These are phyloP conservation scores for Solanum boliviense DNA, from an alignment of 257 asterid species.

Conservation along the genomic window DNA sequence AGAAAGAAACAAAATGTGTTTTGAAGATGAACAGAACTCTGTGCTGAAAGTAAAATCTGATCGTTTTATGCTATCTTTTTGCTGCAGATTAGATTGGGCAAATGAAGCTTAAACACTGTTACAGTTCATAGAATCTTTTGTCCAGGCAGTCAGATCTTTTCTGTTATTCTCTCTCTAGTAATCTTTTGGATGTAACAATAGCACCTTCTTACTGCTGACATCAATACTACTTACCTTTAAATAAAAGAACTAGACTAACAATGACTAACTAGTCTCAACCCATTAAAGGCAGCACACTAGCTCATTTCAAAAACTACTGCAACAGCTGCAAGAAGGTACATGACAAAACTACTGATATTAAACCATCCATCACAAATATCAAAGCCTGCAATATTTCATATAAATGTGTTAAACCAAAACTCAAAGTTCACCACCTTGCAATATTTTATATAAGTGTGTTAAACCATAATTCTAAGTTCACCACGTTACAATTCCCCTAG, in stretches of 20 bases:
- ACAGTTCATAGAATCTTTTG: background rate
- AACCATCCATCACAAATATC: background rate
- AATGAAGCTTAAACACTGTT: background rate
- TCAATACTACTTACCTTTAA: background rate
- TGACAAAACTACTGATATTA: background rate
- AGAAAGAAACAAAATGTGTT: background rate
- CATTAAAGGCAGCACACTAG: background rate
- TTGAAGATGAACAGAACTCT: background rate
- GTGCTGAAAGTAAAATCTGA: background rate
- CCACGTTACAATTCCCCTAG: background rate
- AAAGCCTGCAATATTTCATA: background rate
- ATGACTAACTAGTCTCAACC: background rate
- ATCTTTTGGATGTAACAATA: background rate
- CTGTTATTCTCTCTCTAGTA: background rate
- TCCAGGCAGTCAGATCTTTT: background rate
- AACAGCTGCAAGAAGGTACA: background rate
- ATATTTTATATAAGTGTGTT: background rate
- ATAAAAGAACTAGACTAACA: background rate
- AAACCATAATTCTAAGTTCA: background rate
- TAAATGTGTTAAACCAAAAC: background rate
- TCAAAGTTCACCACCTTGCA: background rate
- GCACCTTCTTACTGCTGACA: background rate
- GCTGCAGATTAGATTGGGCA: background rate
- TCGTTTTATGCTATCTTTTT: background rate
- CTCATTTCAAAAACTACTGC: background rate